These are phyloP conservation scores for Filobasidium floriforme DNA, from an alignment of 768 basidiomycete species.

Conservation along the genomic window DNA sequence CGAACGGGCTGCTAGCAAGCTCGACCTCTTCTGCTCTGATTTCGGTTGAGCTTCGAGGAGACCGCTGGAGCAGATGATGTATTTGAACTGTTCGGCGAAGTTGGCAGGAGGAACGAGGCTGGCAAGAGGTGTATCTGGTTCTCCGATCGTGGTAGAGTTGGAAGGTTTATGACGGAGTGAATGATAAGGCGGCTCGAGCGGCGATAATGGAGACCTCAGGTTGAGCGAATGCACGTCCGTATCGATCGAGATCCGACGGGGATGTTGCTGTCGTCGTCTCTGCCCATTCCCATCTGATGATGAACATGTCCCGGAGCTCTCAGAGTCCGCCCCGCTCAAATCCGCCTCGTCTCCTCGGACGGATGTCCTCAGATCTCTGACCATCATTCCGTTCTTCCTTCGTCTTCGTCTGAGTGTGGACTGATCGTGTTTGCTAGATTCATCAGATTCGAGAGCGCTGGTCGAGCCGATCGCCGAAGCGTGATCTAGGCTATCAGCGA, in stretches of 20 bases:
- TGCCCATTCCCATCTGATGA: not conserved
- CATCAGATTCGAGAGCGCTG: not conserved
- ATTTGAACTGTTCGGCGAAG: constrained; percentile 41
- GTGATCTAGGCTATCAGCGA: not conserved
- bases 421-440: not conserved
- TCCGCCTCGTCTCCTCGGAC: not conserved
- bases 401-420: not conserved
- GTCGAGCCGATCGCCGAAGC: not conserved
- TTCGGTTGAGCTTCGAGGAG: constrained; percentile 33
- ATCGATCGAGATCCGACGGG: not conserved
- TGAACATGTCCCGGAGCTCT: not conserved
- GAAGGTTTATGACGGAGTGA: not conserved
- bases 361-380: not conserved
- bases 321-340: too few relatives aligned
- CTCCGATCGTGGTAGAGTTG: not conserved
- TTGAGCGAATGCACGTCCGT: not conserved
- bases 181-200: not conserved
- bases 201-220: not conserved
- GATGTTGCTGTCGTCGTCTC: not conserved
- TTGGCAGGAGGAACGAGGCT: constrained; percentile 18
- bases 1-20: not conserved
- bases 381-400: not conserved
- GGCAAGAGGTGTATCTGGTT: constrained; percentile 3
- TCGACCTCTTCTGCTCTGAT: constrained; percentile 6
- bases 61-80: constrained; percentile 36